phyloP scores from a whole-genome alignment of 2,329 filamentous ascomycete species.

The Epichloe typhina region DNA sequence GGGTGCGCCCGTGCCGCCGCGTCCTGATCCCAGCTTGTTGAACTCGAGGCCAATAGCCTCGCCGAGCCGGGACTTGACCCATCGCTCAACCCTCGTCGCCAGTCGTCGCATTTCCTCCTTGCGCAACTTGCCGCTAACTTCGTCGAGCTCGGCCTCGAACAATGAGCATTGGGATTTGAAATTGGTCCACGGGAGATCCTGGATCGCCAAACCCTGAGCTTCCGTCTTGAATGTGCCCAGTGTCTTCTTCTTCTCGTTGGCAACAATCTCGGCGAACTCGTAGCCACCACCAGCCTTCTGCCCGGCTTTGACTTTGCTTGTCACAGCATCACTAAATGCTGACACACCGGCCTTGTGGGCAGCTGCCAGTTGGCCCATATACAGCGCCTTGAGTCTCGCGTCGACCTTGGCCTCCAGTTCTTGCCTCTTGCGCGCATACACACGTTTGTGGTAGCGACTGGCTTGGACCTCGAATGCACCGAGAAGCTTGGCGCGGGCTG shows the following conservation, averaged over 20 bases:
- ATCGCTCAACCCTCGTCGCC: conserved; percentile 81
- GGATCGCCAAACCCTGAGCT: conserved; percentile 60
- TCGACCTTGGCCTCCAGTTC: conserved; percentile 85
- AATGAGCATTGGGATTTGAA: conserved; percentile 68
- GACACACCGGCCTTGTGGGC: conserved; percentile 79
- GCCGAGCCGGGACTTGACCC: conserved; percentile 76
- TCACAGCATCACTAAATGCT: conserved; percentile 78
- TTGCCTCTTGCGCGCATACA: conserved; percentile 72
- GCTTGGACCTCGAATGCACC: conserved; percentile 83
- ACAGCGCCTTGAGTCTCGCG: conserved; percentile 73
- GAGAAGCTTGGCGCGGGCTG: conserved; percentile 58
- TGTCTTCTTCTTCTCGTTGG: conserved; percentile 64
- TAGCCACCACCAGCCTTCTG: conserved; percentile 86
- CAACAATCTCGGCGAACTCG: conserved; percentile 91
- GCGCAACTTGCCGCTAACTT: conserved; percentile 70
- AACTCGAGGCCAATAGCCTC: conserved; percentile 89
- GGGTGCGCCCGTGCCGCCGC: conserved; percentile 68
- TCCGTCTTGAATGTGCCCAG: conserved; percentile 64
- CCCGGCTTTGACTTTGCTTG: conserved; percentile 73
- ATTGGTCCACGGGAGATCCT: conserved; percentile 76
- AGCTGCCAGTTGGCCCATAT: conserved; percentile 74
- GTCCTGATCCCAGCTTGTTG: conserved; percentile 84
- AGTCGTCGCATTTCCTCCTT: conserved; percentile 94
- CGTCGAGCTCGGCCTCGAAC: conserved; percentile 83
- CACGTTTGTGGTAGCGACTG: conserved; percentile 90